phyloP scores from a whole-genome alignment of 140 eudicot genomes.

The Bidens hawaiensis region DNA sequence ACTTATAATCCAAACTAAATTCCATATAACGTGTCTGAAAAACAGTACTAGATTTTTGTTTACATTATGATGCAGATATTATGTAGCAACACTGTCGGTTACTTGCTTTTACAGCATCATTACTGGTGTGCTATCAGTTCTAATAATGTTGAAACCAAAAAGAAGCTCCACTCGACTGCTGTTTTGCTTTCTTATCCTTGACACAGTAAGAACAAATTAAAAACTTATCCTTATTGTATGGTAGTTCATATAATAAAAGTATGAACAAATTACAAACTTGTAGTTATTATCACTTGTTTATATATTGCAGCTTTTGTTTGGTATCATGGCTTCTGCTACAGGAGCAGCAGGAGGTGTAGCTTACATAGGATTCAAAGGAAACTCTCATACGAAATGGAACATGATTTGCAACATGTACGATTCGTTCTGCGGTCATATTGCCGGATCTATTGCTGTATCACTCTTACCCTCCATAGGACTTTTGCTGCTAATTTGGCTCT shows the following conservation, averaged over 20 bases:
- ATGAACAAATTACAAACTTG: background rate
- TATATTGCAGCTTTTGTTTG: slow-evolving; percentile 51
- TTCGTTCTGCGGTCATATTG: slow-evolving; percentile 51
- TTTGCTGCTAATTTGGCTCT: slow-evolving; percentile 44
- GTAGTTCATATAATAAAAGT: background rate
- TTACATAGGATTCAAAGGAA: slow-evolving; percentile 69
- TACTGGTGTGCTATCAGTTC: slow-evolving; percentile 32
- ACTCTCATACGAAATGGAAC: slow-evolving; percentile 43
- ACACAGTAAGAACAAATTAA: slow-evolving; percentile 52
- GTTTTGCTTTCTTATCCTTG: slow-evolving; percentile 39
- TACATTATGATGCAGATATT: slow-evolving; percentile 45
- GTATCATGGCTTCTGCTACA: slow-evolving; percentile 60
- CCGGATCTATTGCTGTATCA: slow-evolving; percentile 29
- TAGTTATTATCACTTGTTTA: background rate
- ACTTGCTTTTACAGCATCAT: slow-evolving; percentile 61
- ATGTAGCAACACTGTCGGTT: slow-evolving; percentile 59
- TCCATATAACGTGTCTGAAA: too few species aligned
- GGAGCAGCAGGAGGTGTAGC: slow-evolving; percentile 66
- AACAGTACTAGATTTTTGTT: background rate
- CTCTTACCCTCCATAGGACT: slow-evolving; percentile 46
- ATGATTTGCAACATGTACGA: slow-evolving; percentile 48
- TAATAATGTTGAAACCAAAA: slow-evolving; percentile 32
- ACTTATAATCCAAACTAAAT: too few species aligned
- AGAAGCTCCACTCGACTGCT: slow-evolving; percentile 13
- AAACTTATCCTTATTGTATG: background rate